Percentiles rank a stretch among this genome's conserved stretches.
Evolutionary conservation across 2,329 filamentous ascomycete species (phyloP).

Genomic region (Neopestalotiopsis sp.): DNA sequence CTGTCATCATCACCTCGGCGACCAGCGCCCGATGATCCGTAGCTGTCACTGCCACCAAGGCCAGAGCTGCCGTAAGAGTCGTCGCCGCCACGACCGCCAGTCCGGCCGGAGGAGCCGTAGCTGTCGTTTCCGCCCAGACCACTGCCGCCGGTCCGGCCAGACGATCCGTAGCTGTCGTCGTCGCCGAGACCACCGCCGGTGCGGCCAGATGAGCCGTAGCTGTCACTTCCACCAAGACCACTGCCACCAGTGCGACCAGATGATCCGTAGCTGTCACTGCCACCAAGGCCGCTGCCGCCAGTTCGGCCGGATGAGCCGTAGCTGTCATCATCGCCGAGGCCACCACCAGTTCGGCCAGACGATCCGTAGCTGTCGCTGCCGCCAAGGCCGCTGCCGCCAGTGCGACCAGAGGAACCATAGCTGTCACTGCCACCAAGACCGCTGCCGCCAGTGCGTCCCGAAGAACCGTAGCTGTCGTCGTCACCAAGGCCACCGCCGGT

Average conservation of each 20-base stretch:
- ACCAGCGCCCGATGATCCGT: conserved; percentile 18
- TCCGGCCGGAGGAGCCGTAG: conserved; percentile 28
- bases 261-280: background rate
- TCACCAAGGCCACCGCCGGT: conserved; percentile 26
- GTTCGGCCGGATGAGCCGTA: conserved; percentile 11
- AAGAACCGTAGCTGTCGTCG: conserved; percentile 32
- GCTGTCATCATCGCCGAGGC: conserved; percentile 26
- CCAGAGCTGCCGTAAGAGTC: conserved; percentile 31
- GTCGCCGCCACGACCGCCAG: conserved; percentile 27
- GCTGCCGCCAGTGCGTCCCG: conserved; percentile 20
- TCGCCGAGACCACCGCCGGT: background rate
- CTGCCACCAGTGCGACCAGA: background rate
- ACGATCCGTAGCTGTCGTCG: conserved; percentile 22
- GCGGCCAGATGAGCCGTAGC: conserved; percentile 24
- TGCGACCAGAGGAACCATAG: conserved; percentile 22
- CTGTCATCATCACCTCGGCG: conserved; percentile 25
- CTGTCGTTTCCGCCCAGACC: conserved; percentile 28
- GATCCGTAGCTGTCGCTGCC: conserved; percentile 22
- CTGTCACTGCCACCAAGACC: conserved; percentile 23
- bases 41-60: conserved; percentile 33
- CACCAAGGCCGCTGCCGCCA: background rate
- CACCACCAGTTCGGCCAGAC: conserved; percentile 15
- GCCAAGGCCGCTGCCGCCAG: conserved; percentile 7
- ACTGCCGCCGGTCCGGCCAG: conserved; percentile 20
- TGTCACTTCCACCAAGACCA: conserved; percentile 28